Evolutionary conservation across 805 yeast species (phyloP), one percentile per base, ranked within the genome.

Genomic region (Starmerella scarabaei): DNA sequence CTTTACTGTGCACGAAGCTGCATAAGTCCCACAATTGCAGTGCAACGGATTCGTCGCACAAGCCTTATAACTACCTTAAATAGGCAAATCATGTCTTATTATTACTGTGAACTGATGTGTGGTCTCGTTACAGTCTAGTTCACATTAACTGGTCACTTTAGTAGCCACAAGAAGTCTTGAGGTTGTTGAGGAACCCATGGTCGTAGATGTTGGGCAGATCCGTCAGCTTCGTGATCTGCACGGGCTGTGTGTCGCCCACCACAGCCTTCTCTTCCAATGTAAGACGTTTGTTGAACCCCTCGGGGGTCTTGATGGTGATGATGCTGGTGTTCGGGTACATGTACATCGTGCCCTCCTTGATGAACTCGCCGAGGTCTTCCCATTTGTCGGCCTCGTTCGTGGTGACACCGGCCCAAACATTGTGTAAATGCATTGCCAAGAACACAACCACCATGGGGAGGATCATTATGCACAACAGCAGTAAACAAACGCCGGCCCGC

Each of bases 341-440:
- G 33, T 51, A 61, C 6, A 75, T 54, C 21, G 50, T 53, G 1
- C 67, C 67, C 11, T 64, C 63, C 8, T 62, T 51, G 37, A 72
- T 57, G 42, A 73, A 62, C 36, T 70, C 68, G 40, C 75, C 75
- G 12, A 81, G 65, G 3, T 67, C 73, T 16, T 62, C 70, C 93
- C 93, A 81, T 53, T 81, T 81, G 37, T 66, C 73, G 15, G 71
- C 61, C 57, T 81, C 93, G 52, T 77, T 79, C 3, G 86, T 77
- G 11, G 91, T 80, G 55, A 75, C 75, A 0, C 93, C 93, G 31
- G 70, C 64, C 46, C 66, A 68, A 2, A 80, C 60, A 46, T 72
- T 66, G 24, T 65, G 53, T 20, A 73, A 30, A 48, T 77, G 81
- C 42, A 65, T 55, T 21, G 49, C 53, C 2, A 64, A 41, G 48